A percentile compares a stretch with the other conserved stretches of the same genome.
Conservation (phyloP, 2,329 filamentous ascomycete genomes). For the Aureobasidium subglaciale region DNA sequence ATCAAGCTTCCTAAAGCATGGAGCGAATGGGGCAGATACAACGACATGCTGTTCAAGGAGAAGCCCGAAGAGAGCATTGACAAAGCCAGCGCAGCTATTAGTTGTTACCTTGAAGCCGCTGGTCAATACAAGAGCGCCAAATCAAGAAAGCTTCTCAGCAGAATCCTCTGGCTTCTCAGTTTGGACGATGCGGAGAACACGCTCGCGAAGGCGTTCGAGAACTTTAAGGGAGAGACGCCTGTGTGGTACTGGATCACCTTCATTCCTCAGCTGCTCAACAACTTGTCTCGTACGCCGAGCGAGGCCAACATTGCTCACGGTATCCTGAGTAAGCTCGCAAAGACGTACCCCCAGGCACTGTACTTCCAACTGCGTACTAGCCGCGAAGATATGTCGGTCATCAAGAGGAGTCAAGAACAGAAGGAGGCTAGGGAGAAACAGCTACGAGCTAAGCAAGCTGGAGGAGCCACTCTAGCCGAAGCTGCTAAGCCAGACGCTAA, state of each 20-base stretch:
- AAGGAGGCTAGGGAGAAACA: conserved; percentile 51
- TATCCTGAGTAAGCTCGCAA: conserved; percentile 88
- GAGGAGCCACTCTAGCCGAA: conserved; percentile 23
- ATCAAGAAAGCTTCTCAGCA: conserved; percentile 83
- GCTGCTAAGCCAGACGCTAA: conserved; percentile 33
- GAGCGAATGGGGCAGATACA: conserved; percentile 99
- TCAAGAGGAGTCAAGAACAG: conserved; percentile 76
- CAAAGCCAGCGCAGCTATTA: conserved; percentile 83
- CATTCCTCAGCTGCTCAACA: conserved; percentile 90
- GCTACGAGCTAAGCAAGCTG: conserved; percentile 50
- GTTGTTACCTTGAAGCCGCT: conserved; percentile 91
- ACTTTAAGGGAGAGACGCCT: conserved; percentile 94
- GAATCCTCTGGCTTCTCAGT: conserved; percentile 92
- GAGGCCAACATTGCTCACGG: conserved; percentile 81
- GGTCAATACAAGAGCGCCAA: conserved; percentile 97
- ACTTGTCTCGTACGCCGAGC: conserved; percentile 66
- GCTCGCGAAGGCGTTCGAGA: conserved; percentile 80
- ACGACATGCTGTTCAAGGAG: conserved; percentile 91
- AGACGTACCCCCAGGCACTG: conserved; percentile 85
- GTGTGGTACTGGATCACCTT: conserved; percentile 99
- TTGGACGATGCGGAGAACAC: conserved; percentile 81
- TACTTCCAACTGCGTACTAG: conserved; percentile 95
- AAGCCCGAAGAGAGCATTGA: conserved; percentile 68
- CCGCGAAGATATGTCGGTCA: conserved; percentile 84
- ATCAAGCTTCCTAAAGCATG: conserved; percentile 93